Percentiles rank a stretch among this genome's conserved stretches.
These are phyloP conservation scores for Chamaenerion angustifolium DNA, from an alignment of 345 rosid genomes.

Conservation along the genomic window DNA sequence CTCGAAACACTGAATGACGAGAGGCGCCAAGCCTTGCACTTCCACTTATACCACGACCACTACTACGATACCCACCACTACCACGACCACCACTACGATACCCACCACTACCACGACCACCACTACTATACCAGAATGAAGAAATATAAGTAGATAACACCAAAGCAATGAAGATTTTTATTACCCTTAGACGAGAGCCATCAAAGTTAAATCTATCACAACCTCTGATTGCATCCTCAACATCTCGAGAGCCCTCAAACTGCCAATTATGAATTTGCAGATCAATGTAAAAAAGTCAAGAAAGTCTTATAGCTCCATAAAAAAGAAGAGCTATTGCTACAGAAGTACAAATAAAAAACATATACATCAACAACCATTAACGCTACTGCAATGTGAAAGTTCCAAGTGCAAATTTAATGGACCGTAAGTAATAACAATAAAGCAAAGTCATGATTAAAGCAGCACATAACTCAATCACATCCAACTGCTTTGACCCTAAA, in stretches of 20 bases:
- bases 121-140: constrained; percentile 22
- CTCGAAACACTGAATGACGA: constrained; percentile 87
- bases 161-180: background rate
- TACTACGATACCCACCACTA: constrained; percentile 14
- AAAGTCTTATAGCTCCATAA: no score
- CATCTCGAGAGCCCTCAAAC: constrained; percentile 43
- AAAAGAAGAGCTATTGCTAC: no score
- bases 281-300: background rate
- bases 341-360: no score
- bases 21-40: constrained; percentile 39
- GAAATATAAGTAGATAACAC: background rate
- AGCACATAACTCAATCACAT: no score
- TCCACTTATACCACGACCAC: no score
- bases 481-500: no score
- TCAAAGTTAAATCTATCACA: constrained; percentile 54
- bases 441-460: no score
- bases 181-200: constrained; percentile 40
- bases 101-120: constrained; percentile 89
- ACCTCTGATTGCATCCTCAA: constrained; percentile 46
- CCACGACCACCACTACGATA: constrained; percentile 76
- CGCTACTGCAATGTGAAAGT: no score
- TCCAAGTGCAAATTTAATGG: no score
- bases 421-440: no score
- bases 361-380: no score
- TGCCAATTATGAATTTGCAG: constrained; percentile 2